Base-by-base conservation (phyloP, 176 grass and related monocot species). In the Avena sativa region DNA sequence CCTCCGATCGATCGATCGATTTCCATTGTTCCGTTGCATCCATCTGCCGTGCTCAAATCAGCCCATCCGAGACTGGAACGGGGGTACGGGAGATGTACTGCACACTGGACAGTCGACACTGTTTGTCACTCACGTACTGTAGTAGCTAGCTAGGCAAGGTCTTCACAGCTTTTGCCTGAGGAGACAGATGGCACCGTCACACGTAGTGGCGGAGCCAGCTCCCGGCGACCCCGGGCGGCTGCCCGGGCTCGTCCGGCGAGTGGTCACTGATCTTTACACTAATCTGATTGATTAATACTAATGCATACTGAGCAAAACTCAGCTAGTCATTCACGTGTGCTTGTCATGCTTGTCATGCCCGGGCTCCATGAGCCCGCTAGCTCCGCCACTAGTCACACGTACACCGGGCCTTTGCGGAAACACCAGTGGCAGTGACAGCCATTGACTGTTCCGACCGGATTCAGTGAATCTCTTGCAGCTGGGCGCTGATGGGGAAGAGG, bases 161-260 rank as follows among this genome's bases (percentile, higher is more conserved):
- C 28, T 38, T 14, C 48, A 72, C 51, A 70, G 62, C 74, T 40
- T 9, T 9, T 79, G 21, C 49, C 30, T 19, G 30, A 17, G 9
- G 50, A 43, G 73, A 67, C 74, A n/a, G 46, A 85, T 25, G 74
- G 52, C 70, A 47, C 68, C 69, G 20, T 61, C 23, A 17, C 9
- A 43, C 40, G 40, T 43, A 43, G n/a, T n/a, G n/a, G n/a, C n/a
- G n/a, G n/a, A n/a, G n/a, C n/a, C n/a, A n/a, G n/a, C n/a, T n/a
- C n/a, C n/a, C n/a, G n/a, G n/a, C n/a, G n/a, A n/a, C n/a, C n/a
- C n/a, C n/a, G n/a, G n/a, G n/a, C n/a, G n/a, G n/a, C n/a, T n/a
- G n/a, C n/a, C n/a, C n/a, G n/a, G n/a, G n/a, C n/a, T n/a, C n/a
- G n/a, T n/a, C n/a, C n/a, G n/a, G n/a, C n/a, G n/a, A n/a, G n/a